Evolutionary conservation across 768 basidiomycete species (phyloP).

Genomic region (Leccinum incarnatum): DNA sequence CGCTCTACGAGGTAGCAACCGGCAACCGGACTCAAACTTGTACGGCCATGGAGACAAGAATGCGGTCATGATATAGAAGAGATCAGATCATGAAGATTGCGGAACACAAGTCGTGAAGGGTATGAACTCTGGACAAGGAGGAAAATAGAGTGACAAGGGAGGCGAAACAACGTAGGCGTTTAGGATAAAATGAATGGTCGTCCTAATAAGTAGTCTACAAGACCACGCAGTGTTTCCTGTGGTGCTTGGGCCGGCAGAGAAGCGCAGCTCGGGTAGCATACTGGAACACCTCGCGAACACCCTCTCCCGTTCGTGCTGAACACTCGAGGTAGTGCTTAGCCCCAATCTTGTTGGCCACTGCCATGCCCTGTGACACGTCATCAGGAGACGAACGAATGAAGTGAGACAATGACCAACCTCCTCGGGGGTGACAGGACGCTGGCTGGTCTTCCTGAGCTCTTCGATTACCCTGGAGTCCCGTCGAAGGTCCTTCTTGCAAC

Average conservation of each 20-base stretch:
- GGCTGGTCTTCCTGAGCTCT: conserved; percentile 90
- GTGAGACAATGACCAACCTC: conserved; percentile 52
- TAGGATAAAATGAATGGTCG: conserved; percentile 17
- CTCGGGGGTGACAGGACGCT: conserved; percentile 91
- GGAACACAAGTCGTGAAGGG: conserved; percentile 38
- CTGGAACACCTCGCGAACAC: conserved; percentile 98
- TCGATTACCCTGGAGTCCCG: conserved; percentile 92
- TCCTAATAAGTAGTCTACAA: conserved; percentile 37
- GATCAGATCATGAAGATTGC: conserved; percentile 39
- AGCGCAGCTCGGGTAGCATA: conserved; percentile 93
- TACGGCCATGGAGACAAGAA: neutral
- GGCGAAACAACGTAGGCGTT: conserved; percentile 22
- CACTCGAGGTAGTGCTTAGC: conserved; percentile 98
- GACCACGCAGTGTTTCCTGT: conserved; percentile 47
- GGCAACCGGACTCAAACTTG: conserved; percentile 6
- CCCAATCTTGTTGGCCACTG: conserved; percentile 93
- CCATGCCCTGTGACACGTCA: conserved; percentile 67
- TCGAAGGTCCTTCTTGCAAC: conserved; percentile 98
- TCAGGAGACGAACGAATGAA: neutral
- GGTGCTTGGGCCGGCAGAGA: conserved; percentile 49
- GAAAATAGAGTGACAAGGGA: conserved; percentile 14
- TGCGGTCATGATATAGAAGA: conserved; percentile 19
- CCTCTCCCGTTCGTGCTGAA: conserved; percentile 93
- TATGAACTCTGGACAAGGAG: conserved; percentile 31
- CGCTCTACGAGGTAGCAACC: conserved; percentile 17